Base-by-base conservation (phyloP, 495 filamentous ascomycete genomes). In the Neurospora sp. region DNA sequence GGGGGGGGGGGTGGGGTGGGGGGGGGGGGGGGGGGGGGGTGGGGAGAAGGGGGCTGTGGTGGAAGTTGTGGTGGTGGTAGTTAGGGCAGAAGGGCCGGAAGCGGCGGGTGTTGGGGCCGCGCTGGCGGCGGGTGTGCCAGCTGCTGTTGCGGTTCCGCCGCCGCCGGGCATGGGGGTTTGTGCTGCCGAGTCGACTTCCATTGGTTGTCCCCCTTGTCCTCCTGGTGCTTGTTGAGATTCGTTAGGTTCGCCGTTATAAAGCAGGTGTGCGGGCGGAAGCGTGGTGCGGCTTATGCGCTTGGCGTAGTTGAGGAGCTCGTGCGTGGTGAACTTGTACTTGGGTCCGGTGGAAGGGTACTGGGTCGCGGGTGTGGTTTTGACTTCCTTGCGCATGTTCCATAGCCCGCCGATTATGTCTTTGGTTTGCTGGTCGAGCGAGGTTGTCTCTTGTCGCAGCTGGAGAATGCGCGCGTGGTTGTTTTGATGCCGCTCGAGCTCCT, bases 281-380 rank as follows among this genome's bases (percentile, higher is more conserved):
- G 93, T 94, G 74, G 88, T 92, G 78, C 87, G 89, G 71, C 87
- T 89, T 73, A 94, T 93, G 74, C 87, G 86, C n/a, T 88, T 87
- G 9, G 92, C 93, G 76, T 91, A 94, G 61, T 82, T 81, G 9
- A 95, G 87, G 1, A 95, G 86, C 70, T 94, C 91, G 65, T 84
- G 83, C 71, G 90, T 90, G 14, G 86, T 84, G 70, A 94, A 87
- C 18, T 83, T 74, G 75, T 83, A 79, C 75, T 76, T 78, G 1
- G 78, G 76, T 35, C 78, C 78, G 61, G 76, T 75, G 39, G 78
- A 72, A 3, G 88, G 82, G 76, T 87, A 85, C 16, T 76, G 77
- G 1, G 88, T 91, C 0, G 87, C 84, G 1, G 88, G 85, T 0
- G 88, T 87, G 22, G 84, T 78, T 16, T 89, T 83, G 38, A 94